Evolutionary conservation across 2,329 filamentous ascomycete genomes (phyloP).

Genomic region (Nothopassalora personata): DNA sequence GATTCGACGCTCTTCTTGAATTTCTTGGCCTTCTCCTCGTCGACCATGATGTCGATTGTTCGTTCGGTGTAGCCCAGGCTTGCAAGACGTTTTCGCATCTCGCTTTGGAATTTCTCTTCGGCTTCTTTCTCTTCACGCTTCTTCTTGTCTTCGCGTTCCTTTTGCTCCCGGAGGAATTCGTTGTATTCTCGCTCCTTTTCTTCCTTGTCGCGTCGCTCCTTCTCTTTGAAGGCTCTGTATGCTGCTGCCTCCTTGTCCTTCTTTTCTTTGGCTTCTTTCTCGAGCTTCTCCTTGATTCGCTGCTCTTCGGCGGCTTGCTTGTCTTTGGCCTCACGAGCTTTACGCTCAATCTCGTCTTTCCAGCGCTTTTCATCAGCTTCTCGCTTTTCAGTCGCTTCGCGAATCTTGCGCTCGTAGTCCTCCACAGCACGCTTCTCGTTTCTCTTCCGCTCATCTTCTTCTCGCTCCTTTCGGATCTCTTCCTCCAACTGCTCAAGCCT

Average conservation of each 20-base stretch:
- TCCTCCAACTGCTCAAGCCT: conserved; percentile 29
- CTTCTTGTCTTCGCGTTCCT: conserved; percentile 49
- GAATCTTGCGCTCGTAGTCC: conserved; percentile 27
- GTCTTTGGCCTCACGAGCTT: conserved; percentile 35
- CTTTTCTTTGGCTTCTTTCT: conserved; percentile 35
- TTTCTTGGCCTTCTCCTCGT: conserved; percentile 42
- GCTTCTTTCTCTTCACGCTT: conserved; percentile 26
- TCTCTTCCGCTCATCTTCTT: conserved; percentile 30
- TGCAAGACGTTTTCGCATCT: conserved; percentile 42
- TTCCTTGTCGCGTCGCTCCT: conserved; percentile 35
- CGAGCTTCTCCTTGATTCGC: conserved; percentile 35
- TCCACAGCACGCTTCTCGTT: conserved; percentile 24
- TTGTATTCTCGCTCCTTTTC: conserved; percentile 39
- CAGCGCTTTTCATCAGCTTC: conserved; percentile 34
- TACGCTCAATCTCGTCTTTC: conserved; percentile 36
- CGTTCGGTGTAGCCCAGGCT: conserved; percentile 44
- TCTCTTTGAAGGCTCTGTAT: conserved; percentile 24
- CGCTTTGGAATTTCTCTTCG: conserved; percentile 39
- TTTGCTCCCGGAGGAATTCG: conserved; percentile 61
- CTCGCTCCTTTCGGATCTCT: conserved; percentile 26
- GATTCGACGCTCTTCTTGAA: conserved; percentile 21
- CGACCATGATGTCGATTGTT: conserved; percentile 45
- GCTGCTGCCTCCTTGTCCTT: conserved; percentile 35
- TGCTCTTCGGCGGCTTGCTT: conserved; percentile 37
- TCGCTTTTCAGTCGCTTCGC: conserved; percentile 35